Percentiles rank a stretch among this genome's conserved stretches.
Evolutionary conservation across 2,329 filamentous ascomycete genomes (phyloP).

Genomic region (Pseudocercospora cruenta): DNA sequence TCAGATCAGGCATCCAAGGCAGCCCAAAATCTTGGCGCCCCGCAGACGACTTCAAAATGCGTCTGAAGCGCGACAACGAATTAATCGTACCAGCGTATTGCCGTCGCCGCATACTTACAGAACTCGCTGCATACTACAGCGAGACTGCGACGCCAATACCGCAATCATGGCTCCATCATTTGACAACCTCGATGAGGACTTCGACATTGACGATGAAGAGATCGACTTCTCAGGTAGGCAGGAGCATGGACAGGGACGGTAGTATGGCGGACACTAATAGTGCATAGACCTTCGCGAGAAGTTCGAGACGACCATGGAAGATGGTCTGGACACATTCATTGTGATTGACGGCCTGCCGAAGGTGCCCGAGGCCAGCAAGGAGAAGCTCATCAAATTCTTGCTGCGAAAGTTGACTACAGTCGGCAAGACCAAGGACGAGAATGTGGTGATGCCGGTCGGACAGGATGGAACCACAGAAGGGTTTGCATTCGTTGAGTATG

Average conservation of each 20-base stretch:
- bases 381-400: constrained; percentile 94
- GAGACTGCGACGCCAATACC: constrained; percentile 15
- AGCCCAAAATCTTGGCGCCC: constrained; percentile 4
- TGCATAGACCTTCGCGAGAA: constrained; percentile 79
- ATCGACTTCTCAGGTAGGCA: constrained; percentile 75
- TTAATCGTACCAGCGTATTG: background rate
- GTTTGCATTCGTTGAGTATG: constrained; percentile 97
- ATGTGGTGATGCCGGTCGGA: constrained; percentile 90
- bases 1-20: background rate
- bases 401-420: constrained; percentile 88
- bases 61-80: background rate
- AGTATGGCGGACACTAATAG: constrained; percentile 11
- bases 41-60: constrained; percentile 2
- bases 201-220: constrained; percentile 89
- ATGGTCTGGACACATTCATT: constrained; percentile 94
- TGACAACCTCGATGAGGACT: constrained; percentile 76
- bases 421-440: constrained; percentile 82
- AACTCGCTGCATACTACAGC: constrained; percentile 4
- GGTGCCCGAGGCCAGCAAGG: constrained; percentile 86
- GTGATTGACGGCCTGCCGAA: constrained; percentile 92
- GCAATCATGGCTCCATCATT: constrained; percentile 88
- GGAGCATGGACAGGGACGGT: background rate
- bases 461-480: constrained; percentile 83
- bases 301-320: constrained; percentile 93
- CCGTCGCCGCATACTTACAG: background rate